Conservation (phyloP, 139 green algal genomes). For the Closterium sp. region DNA sequence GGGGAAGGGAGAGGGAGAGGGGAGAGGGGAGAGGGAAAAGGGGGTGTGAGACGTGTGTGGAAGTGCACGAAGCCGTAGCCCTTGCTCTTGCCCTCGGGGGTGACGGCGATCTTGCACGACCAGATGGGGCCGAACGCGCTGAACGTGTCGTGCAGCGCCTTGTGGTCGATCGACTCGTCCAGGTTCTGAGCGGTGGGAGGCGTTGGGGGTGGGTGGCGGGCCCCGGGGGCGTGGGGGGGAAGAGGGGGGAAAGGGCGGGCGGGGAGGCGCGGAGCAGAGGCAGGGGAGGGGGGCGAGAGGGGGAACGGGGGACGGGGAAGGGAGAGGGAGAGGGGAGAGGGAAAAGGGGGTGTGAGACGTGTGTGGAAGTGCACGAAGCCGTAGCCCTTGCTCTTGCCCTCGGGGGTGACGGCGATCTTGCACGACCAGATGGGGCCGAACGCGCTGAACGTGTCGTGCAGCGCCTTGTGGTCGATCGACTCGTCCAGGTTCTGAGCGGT, state of each 20-base stretch:
- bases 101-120: slow-evolving; percentile 56
- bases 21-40: no score
- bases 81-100: slow-evolving; percentile 50
- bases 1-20: no score
- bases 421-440: slow-evolving; percentile 8
- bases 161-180: slow-evolving; percentile 65
- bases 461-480: slow-evolving; percentile 64
- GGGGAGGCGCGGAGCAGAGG: no score
- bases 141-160: slow-evolving; percentile 64
- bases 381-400: slow-evolving; percentile 58
- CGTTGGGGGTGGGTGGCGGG: no score
- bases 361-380: slow-evolving; percentile 68
- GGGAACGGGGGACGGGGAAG: background rate
- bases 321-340: no score
- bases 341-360: no score
- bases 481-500: slow-evolving; percentile 60
- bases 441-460: slow-evolving; percentile 58
- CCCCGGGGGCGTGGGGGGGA: no score
- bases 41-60: no score
- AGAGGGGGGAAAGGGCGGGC: no score
- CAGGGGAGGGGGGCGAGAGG: no score
- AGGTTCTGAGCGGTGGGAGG: slow-evolving; percentile 52
- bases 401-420: slow-evolving; percentile 55
- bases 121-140: no score
- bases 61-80: slow-evolving; percentile 69